Base-by-base conservation (phyloP, 106 monocot genomes). In the Dendrobium nobile region DNA sequence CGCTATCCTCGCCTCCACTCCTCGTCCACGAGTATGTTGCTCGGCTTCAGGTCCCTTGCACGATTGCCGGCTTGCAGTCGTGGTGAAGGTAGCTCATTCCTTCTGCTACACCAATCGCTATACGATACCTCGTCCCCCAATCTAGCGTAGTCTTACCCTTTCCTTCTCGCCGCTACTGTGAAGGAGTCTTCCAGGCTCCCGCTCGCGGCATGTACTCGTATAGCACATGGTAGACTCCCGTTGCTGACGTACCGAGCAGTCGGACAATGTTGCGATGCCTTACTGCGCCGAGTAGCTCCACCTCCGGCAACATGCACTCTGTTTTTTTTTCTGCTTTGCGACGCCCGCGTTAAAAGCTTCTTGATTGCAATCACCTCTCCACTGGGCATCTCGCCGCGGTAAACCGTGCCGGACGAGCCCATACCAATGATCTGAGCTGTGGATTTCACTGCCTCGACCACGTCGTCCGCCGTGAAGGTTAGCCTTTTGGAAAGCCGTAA, bases 181-280 rank as follows among this genome's bases (percentile, higher is more conserved):
- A 22, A 96, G 88, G 4, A 96, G 80, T 96, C 90, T 4, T 97
- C 94, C 15, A 97, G 85, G 82, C 90, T 94, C 0, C 96, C 96
- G 64, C 94, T 90, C 9, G 94, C 9, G 94, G 92, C 96, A 97
- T 90, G 93, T 93, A 93, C 82, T 96, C 93, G 77, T 96, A 96
- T 31, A 96, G 84, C 20, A 96, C 77, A 96, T 77, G 24, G 90
- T 92, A 11, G 88, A 81, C 43, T 94, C 96, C 82, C 45, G 82
- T 94, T 88, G 82, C 77, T 89, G 86, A 92, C 94, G 85, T 78
- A 92, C 96, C 96, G 0, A 97, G 83, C 0, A 97, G 84, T 24
- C 90, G 83, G 41, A 97, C 94, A 37, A 97, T 92, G 89, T 94
- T 97, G 33, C 96, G 84, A 84, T 97, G 96, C 67, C 94, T 82